Evolutionary conservation across 441 rosid species (phyloP).

Genomic region (Erodium texanum): DNA sequence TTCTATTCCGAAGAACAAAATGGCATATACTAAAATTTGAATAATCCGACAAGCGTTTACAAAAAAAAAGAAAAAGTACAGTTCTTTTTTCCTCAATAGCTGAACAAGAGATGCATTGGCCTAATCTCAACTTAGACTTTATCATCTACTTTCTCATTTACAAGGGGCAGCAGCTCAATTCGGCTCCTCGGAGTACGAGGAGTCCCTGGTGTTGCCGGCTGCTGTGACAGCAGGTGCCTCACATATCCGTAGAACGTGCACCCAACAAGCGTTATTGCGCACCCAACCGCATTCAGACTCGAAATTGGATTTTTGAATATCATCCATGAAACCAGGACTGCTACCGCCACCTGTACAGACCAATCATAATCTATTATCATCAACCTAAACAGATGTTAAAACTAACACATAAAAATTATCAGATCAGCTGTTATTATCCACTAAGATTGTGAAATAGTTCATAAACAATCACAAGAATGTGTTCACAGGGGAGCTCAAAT

Average conservation of each 20-base stretch:
- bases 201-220: constrained; percentile 44
- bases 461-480: not conserved
- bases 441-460: not conserved
- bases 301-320: constrained; percentile 90
- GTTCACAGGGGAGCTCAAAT: constrained; percentile 8
- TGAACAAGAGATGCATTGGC: no score
- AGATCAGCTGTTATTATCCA: no score
- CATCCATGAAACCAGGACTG: constrained; percentile 85
- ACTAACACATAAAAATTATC: not conserved
- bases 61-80: no score
- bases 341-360: constrained; percentile 72
- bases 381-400: not conserved
- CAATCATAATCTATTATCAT: not conserved
- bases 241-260: constrained; percentile 93
- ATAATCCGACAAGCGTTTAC: no score
- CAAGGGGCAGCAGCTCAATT: constrained; percentile 81
- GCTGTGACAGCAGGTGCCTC: constrained; percentile 75
- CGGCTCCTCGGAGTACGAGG: constrained; percentile 73
- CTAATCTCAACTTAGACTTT: constrained; percentile 34
- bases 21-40: no score
- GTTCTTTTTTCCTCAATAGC: no score
- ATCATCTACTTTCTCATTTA: constrained; percentile 84
- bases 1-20: no score
- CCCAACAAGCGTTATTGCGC: constrained; percentile 77
- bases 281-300: constrained; percentile 74